These are phyloP conservation scores for Cladosporium sp. DNA, from an alignment of 2,329 filamentous ascomycete genomes.

Conservation along the genomic window DNA sequence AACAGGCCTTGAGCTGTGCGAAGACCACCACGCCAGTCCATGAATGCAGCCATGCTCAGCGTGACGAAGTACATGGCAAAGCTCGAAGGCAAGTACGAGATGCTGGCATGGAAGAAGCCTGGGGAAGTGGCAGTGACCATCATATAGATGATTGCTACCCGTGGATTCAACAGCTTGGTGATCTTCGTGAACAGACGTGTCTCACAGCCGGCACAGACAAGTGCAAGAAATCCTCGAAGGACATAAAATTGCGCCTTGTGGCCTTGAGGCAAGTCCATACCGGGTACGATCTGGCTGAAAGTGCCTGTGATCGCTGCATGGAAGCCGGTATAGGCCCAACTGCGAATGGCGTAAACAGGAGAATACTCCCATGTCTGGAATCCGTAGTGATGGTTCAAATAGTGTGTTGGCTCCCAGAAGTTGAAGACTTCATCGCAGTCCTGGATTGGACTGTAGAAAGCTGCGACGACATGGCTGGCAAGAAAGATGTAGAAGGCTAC, in stretches of 20 bases:
- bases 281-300: conserved; percentile 4
- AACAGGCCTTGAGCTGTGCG: conserved; percentile 80
- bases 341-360: conserved; percentile 87
- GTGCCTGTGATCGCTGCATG: conserved; percentile 55
- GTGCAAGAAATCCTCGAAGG: conserved; percentile 69
- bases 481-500: conserved; percentile 78
- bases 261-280: conserved; percentile 1
- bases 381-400: conserved; percentile 86
- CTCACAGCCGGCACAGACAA: conserved; percentile 76
- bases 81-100: conserved; percentile 83
- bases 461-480: conserved; percentile 68
- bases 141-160: conserved; percentile 81
- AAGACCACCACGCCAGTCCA: conserved; percentile 79
- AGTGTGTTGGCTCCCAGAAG: conserved; percentile 97
- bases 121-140: conserved; percentile 73
- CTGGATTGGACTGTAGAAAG: conserved; percentile 82
- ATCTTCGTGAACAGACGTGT: conserved; percentile 76
- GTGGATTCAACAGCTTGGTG: conserved; percentile 70
- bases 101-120: conserved; percentile 88
- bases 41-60: conserved; percentile 80
- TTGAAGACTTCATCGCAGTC: conserved; percentile 99
- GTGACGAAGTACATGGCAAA: conserved; percentile 95
- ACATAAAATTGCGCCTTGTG: conserved; percentile 71
- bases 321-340: conserved; percentile 83
- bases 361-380: conserved; percentile 99